These are phyloP conservation scores for Cyberlindnera misumaiensis DNA, from an alignment of 805 yeast genomes.

Conservation along the genomic window DNA sequence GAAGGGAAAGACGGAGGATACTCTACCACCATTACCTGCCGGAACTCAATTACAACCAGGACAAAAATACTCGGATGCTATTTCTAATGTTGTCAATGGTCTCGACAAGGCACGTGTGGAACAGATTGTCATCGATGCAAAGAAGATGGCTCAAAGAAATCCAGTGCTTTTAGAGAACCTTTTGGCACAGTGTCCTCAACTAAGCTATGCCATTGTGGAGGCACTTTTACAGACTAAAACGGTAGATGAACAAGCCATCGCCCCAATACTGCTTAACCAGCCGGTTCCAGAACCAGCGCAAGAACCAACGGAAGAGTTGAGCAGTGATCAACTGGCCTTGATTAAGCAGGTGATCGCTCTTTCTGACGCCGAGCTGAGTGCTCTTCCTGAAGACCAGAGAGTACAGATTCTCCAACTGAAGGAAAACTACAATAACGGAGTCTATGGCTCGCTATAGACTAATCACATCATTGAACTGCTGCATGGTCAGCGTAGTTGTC, in stretches of 20 bases:
- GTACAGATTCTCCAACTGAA: conserved; percentile 21
- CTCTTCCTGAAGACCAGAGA: conserved; percentile 46
- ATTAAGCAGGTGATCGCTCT: conserved; percentile 46
- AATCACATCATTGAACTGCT: background rate
- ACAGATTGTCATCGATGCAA: conserved; percentile 49
- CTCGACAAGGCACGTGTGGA: conserved; percentile 42
- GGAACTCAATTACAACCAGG: conserved; percentile 38
- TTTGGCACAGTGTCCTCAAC: conserved; percentile 68
- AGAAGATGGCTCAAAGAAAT: conserved; percentile 47
- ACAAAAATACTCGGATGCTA: conserved; percentile 29
- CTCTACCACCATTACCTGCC: conserved; percentile 46
- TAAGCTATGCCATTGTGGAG: conserved; percentile 78
- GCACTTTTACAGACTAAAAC: conserved; percentile 35
- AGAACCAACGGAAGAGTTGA: conserved; percentile 15
- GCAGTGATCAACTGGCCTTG: conserved; percentile 36
- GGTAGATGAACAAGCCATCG: conserved; percentile 5
- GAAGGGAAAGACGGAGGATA: conserved; percentile 8
- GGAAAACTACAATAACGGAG: conserved; percentile 22
- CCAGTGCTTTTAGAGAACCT: conserved; percentile 55
- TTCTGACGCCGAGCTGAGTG: conserved; percentile 42
- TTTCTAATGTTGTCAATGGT: conserved; percentile 38
- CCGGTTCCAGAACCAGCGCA: background rate
- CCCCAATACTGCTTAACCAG: conserved; percentile 33
- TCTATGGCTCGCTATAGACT: conserved; percentile 18
- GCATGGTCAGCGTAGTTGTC: too few species aligned